Evolutionary conservation across 202 grass and related monocot genomes (phyloP), one percentile per base, ranked within the genome.

Genomic region (Digitaria exilis): DNA sequence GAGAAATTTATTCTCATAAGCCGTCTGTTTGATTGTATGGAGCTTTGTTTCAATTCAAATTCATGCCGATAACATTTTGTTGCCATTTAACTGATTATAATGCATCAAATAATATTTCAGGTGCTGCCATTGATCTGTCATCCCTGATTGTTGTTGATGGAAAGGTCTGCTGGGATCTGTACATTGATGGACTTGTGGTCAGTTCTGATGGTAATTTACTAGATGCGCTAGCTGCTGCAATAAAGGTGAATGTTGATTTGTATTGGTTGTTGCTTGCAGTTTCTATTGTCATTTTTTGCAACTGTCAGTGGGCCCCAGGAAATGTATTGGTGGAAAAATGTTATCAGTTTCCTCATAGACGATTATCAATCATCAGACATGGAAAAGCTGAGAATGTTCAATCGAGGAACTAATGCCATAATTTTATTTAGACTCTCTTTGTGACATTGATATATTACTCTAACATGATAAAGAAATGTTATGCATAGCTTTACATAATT

Each of bases 91-190:
- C 79, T 85, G 19, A 60, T 28, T 73, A 67, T 13, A 77, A 46
- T 80, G 54, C 3, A 78, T 71, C 28, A 35, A 86, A 80, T 66
- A 69, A 74, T 76, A 48, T 84, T 83, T 56, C 82, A 97, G 95
- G 90, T 21, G 95, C 92, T 82, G 95, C 87, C 46, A 94, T 97
- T 81, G 90, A 97, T 89, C 76, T 91, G 22, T 94, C 95, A 6
- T 97, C 95, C 17, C 83, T 97, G 64, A 83, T 93, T 76, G 72
- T 97, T 68, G 75, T 97, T 54, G 92, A 94, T 35, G 89, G 92
- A 26, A 94, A 94, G 82, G 81, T 91, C 49, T 94, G 92, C 79
- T 94, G 89, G 89, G 92, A 94, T 85, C 71, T 94, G 45, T 91
- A 94, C 69, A 87, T 94, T 76, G 92, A 94, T 85, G 84, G 89